phyloP scores from a whole-genome alignment of 140 eudicot species.

The Erigeron philadelphicus region DNA sequence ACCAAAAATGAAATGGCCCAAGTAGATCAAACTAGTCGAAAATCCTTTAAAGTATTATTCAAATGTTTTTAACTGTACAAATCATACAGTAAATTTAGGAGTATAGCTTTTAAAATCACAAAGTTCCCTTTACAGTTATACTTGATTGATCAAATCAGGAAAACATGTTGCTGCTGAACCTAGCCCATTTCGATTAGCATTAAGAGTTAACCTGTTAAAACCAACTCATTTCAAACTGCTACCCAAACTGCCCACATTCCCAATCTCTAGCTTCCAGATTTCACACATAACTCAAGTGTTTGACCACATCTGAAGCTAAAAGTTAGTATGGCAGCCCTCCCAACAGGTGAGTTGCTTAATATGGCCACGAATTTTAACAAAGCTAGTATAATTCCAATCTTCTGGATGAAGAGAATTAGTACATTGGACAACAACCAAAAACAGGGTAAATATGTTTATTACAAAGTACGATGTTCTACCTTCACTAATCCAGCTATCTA shows the following conservation, averaged over 20 bases:
- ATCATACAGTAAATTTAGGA: no score
- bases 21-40: neutral
- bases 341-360: neutral
- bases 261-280: neutral
- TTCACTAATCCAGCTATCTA: constrained; percentile 1
- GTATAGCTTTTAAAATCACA: neutral
- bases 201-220: neutral
- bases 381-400: neutral
- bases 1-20: neutral
- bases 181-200: neutral
- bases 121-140: no score
- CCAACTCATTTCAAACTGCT: neutral
- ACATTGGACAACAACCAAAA: no score
- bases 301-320: neutral
- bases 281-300: neutral
- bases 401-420: no score
- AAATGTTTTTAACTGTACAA: neutral
- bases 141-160: no score
- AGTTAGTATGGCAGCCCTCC: neutral
- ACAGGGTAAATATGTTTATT: no score
- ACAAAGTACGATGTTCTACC: no score
- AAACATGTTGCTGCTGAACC: no score
- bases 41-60: neutral
- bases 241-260: neutral
- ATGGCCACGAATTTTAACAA: neutral